Conservation (phyloP, 495 filamentous ascomycete genomes). For the Lasiosphaeria hispida region DNA sequence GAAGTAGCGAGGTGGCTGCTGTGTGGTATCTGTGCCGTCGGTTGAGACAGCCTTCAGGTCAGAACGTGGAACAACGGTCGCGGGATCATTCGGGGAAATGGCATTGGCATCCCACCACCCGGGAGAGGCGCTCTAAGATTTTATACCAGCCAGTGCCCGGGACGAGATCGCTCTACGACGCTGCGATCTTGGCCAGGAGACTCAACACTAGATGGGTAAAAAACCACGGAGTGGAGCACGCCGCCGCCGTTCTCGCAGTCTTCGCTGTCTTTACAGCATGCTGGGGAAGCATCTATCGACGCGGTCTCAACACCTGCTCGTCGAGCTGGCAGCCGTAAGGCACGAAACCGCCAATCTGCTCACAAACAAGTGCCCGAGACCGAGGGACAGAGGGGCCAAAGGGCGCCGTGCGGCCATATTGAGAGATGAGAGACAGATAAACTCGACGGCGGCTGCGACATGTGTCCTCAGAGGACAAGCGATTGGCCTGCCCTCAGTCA, state of each 20-base stretch:
- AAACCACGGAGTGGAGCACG: neutral
- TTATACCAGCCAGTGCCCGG: neutral
- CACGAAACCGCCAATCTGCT: conserved; percentile 1
- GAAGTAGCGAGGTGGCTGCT: no score
- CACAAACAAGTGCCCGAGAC: conserved; percentile 4
- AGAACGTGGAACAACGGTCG: neutral
- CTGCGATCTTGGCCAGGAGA: neutral
- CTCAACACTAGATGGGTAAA: no score
- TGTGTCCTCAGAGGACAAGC: neutral
- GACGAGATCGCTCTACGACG: neutral
- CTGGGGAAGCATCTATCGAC: no score
- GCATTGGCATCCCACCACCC: neutral
- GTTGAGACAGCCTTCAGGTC: no score
- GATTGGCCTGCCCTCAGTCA: neutral
- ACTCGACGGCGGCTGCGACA: neutral
- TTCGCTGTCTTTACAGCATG: no score
- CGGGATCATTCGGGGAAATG: conserved; percentile 12
- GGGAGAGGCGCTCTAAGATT: neutral
- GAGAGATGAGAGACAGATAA: neutral
- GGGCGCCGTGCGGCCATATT: no score
- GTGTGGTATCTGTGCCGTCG: no score
- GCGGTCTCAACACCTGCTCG: neutral
- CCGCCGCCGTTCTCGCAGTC: neutral
- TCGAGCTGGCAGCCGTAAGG: neutral
- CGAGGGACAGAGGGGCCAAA: neutral